Evolutionary conservation across 2,329 filamentous ascomycete genomes (phyloP).

Genomic region (Macrophomina tecta): DNA sequence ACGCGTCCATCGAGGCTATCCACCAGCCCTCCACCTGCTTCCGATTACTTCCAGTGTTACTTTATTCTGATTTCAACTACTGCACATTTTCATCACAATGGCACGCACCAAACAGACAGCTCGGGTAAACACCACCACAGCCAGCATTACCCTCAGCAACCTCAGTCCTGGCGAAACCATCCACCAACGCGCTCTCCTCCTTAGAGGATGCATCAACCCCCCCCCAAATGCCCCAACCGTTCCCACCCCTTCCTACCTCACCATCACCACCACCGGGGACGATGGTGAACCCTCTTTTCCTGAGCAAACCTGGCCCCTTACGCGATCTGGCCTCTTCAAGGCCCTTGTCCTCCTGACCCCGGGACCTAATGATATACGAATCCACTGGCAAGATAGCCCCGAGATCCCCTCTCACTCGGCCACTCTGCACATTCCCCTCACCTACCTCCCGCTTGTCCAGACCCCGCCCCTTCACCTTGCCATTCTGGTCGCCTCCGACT

Average conservation of each 20-base stretch:
- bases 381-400: conserved; percentile 31
- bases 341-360: conserved; percentile 40
- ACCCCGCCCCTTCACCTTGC: conserved; percentile 42
- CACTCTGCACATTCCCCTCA: conserved; percentile 32
- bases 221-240: background rate
- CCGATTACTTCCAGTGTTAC: background rate
- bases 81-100: background rate
- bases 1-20: background rate
- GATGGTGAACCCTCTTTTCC: conserved; percentile 30
- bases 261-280: conserved; percentile 32
- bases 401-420: conserved; percentile 26
- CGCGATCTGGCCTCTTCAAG: conserved; percentile 40
- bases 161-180: background rate
- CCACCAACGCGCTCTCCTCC: conserved; percentile 37
- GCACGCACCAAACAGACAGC: background rate
- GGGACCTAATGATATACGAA: conserved; percentile 36
- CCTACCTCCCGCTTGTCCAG: conserved; percentile 41
- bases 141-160: background rate
- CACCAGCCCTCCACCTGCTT: background rate
- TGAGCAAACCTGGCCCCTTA: conserved; percentile 42
- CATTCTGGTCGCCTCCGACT: conserved; percentile 42
- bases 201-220: conserved; percentile 36
- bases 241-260: conserved; percentile 28
- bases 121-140: background rate
- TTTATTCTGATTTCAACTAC: no score